Percentiles rank a stretch among this genome's conserved stretches.
Evolutionary conservation across 306 rosid genomes (phyloP).

Genomic region (Quercus glauca): DNA sequence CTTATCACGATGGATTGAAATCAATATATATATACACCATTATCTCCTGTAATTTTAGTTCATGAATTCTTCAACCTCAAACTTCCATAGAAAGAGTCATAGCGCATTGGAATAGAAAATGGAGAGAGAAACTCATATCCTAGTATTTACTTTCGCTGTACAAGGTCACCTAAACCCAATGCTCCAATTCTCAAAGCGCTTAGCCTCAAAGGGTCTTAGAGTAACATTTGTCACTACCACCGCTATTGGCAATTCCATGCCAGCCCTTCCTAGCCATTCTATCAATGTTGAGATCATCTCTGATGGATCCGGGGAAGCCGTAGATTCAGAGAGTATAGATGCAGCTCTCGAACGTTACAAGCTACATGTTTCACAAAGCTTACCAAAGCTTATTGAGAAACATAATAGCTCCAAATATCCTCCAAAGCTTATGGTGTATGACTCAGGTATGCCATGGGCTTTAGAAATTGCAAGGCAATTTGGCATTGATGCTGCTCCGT

Average conservation of each 20-base stretch:
- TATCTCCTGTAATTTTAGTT: no score
- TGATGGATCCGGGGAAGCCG: slow-evolving; percentile 13
- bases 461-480: slow-evolving; percentile 19
- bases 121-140: not conserved
- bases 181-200: slow-evolving; percentile 27
- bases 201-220: slow-evolving; percentile 14
- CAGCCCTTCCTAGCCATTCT: not conserved
- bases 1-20: no score
- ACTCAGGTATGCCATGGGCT: slow-evolving; percentile 28
- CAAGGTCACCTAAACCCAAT: slow-evolving; percentile 34
- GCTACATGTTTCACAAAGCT: not conserved
- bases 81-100: no score
- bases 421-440: slow-evolving; percentile 9
- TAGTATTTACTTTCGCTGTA: slow-evolving; percentile 13
- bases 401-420: not conserved
- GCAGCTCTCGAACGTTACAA: not conserved
- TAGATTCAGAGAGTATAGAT: not conserved
- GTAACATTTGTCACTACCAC: slow-evolving; percentile 17
- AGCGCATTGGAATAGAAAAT: not conserved
- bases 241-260: not conserved
- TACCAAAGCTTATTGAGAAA: not conserved
- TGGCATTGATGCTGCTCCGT: slow-evolving; percentile 22
- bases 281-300: slow-evolving; percentile 15
- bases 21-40: no score
- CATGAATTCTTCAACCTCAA: no score